A percentile compares a stretch with the other conserved stretches of the same genome.
Conservation (phyloP, 2,329 filamentous ascomycete genomes). For the Talaromyces amestolkiae region DNA sequence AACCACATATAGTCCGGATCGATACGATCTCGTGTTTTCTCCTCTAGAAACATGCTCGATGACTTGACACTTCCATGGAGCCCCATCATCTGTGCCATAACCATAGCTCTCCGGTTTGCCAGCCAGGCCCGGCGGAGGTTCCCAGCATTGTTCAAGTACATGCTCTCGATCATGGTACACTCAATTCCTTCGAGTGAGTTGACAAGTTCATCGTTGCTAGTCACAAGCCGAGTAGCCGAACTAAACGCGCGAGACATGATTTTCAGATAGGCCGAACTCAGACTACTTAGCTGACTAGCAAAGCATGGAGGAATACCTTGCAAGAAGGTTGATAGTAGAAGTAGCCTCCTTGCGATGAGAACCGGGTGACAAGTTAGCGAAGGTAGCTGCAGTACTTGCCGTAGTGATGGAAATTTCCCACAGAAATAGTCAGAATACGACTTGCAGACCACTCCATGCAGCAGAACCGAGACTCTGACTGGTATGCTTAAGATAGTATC, state of each 20-base stretch:
- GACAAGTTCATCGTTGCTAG: slow-evolving; percentile 40
- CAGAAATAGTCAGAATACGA: slow-evolving; percentile 7
- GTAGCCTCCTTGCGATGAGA: slow-evolving; percentile 48
- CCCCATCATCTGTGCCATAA: slow-evolving; percentile 44
- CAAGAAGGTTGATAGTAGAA: slow-evolving; percentile 48
- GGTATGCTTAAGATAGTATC: background rate
- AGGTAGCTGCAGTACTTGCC: background rate
- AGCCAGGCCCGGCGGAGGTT: slow-evolving; percentile 44
- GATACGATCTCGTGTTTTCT: slow-evolving; percentile 10
- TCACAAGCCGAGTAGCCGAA: slow-evolving; percentile 33
- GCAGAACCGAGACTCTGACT: background rate
- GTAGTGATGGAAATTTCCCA: background rate
- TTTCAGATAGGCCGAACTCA: slow-evolving; percentile 10
- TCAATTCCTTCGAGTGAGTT: slow-evolving; percentile 42
- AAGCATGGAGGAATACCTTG: slow-evolving; percentile 30
- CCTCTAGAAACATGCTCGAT: slow-evolving; percentile 25
- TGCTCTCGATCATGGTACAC: slow-evolving; percentile 44
- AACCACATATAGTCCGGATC: slow-evolving; percentile 35
- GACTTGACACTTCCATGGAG: slow-evolving; percentile 23
- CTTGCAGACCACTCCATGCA: slow-evolving; percentile 6
- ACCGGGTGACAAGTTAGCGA: slow-evolving; percentile 44
- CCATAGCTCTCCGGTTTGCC: slow-evolving; percentile 39
- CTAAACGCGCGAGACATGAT: slow-evolving; percentile 33
- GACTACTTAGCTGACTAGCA: background rate
- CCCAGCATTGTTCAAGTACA: slow-evolving; percentile 40